A percentile compares a stretch with the other conserved stretches of the same genome.
Conservation (phyloP, 2,329 filamentous ascomycete species). For the Metarhizium humberi region DNA sequence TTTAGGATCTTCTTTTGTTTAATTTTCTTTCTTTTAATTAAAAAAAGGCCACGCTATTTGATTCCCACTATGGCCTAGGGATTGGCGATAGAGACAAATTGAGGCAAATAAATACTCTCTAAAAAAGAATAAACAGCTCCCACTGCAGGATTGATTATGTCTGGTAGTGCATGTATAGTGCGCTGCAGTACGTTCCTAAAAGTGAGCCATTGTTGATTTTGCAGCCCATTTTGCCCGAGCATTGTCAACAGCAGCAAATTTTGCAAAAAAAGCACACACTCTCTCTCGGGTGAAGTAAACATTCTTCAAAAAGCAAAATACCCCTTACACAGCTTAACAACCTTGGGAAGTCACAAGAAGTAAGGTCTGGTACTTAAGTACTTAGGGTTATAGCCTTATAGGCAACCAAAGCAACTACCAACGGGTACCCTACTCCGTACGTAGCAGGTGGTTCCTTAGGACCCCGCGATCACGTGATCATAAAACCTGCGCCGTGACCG, state of each 20-base stretch:
- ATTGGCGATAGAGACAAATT: not conserved
- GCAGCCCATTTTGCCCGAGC: not conserved
- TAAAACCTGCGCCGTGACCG: constrained; percentile 13
- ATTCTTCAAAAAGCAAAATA: too few species aligned
- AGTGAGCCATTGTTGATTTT: not conserved
- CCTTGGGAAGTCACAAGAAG: too few species aligned
- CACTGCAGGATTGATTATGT: not conserved
- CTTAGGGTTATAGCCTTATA: too few species aligned
- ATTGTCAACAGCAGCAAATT: not conserved
- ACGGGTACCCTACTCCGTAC: too few species aligned
- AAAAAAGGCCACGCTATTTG: not conserved
- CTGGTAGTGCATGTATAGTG: too few species aligned
- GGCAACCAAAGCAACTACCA: too few species aligned
- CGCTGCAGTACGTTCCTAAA: not conserved
- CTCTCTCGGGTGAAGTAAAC: not conserved
- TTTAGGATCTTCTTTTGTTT: not conserved
- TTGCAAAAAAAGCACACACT: not conserved
- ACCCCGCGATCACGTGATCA: constrained; percentile 27
- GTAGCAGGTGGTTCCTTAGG: not conserved
- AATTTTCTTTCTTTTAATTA: not conserved
- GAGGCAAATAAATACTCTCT: not conserved
- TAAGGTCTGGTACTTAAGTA: too few species aligned
- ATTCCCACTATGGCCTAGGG: not conserved
- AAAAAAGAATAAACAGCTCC: not conserved
- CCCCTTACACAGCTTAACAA: too few species aligned